These are phyloP conservation scores for Solanum rostratum DNA, from an alignment of 257 asterid species.

Conservation along the genomic window DNA sequence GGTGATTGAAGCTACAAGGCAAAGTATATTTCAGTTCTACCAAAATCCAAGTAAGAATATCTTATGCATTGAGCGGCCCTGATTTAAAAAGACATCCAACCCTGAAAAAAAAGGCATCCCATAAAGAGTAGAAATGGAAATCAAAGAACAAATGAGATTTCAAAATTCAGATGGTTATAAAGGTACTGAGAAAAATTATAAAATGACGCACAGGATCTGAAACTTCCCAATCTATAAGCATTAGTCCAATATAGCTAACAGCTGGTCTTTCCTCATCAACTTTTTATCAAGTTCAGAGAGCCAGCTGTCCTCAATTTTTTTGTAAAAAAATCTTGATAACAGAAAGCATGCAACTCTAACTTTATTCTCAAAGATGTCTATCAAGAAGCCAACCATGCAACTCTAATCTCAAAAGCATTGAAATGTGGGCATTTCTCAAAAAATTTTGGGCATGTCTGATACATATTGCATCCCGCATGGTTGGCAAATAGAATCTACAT, in stretches of 20 bases:
- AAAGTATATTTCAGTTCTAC: conserved; percentile 3
- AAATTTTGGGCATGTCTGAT: background rate
- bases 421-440: background rate
- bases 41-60: background rate
- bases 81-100: background rate
- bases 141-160: background rate
- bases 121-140: background rate
- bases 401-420: background rate
- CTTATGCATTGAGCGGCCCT: background rate
- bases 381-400: background rate
- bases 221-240: background rate
- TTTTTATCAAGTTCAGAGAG: background rate
- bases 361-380: background rate
- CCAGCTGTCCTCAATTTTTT: background rate
- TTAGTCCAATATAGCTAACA: background rate
- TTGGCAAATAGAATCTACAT: background rate
- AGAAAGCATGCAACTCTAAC: background rate
- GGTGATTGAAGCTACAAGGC: conserved; percentile 87
- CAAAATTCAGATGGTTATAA: background rate
- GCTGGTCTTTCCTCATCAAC: background rate
- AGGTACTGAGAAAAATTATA: background rate
- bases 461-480: background rate
- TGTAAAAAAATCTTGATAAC: background rate
- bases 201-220: background rate
- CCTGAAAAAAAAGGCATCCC: background rate